Base-by-base conservation (phyloP, 208 protist species). In the Leishmania major region DNA sequence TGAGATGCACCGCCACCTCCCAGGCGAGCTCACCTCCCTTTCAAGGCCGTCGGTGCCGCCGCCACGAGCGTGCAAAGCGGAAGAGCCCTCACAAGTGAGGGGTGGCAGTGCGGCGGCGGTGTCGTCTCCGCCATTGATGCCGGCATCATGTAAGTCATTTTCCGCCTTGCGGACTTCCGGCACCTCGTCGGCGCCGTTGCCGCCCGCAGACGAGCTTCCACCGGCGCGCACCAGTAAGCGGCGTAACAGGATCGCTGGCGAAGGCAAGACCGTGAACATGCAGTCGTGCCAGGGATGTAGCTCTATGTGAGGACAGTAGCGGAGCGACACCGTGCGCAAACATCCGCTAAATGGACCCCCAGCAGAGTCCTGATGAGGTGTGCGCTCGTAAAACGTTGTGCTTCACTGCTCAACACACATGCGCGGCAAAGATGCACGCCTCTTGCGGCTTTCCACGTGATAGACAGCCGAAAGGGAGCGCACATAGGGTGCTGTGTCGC, bases 271-370 rank as follows among this genome's bases (percentile, higher is more conserved):
- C 28, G 78, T 86, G 40, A 62, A 76, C 43, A 64, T 83, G n/a
- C 53, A 82, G 71, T 49, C 59, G 19, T 86, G 83, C 31, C 83
- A 86, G n/a, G 78, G 78, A 35, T 86, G 83, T 60, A 40, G 51
- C 11, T 37, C 51, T 5, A 35, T 79, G 57, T 86, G 35, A 81
- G 25, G 47, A 15, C 40, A 35, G 10, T 35, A 31, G 25, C 37
- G 43, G 51, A 55, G 22, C 2, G 25, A 3, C 28, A 45, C 37
- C 28, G 45, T 53, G 13, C 45, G 4, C 28, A 51, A 45, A 31
- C 45, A 55, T 51, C 45, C 45, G 1, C 45, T 53, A 11, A 37
- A 31, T 10, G 2, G 3, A 8, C 35, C 13, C 40, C 51, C 28
- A 45, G 2, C 2, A 28, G 40, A 15, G 11, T 31, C 11, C 7